Evolutionary conservation across 768 basidiomycete species (phyloP), one percentile per base, ranked within the genome.

Genomic region (Trametes villosa): DNA sequence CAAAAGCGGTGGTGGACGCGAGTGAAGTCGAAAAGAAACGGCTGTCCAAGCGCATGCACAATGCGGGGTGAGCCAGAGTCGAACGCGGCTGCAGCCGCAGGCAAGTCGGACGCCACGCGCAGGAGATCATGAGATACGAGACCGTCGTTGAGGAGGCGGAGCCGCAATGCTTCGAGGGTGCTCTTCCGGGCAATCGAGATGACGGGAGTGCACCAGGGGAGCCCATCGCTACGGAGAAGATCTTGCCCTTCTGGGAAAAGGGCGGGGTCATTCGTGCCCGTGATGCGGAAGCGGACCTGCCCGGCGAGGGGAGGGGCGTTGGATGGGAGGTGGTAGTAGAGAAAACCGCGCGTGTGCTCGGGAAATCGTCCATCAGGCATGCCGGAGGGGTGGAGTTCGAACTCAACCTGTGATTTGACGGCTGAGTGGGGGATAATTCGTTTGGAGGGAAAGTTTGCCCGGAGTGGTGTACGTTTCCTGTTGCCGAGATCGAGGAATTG

Each of bases 221-320:
- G 22, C n/a, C 34, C 51, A 5, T 29, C 11, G 33, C 20, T 27
- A n/a, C 20, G 12, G 8, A 5, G n/a, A 22, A 52, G 40, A 24
- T 52, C 51, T 11, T 11, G 22, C 22, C 33, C 31, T 12, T n/a
- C 22, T 29, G 26, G 17, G n/a, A 52, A 52, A 1, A 52, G 40
- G 15, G n/a, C 9, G 33, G 51, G 51, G 30, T 52, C 40, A 4
- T 31, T 2, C n/a, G 20, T 18, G 22, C 36, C 12, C 9, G 51
- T 52, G 9, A 52, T 18, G 26, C 51, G 51, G 38, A 52, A 52
- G 20, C 51, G 51, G 11, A 52, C 17, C 18, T 52, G 33, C 26
- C 33, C 33, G 15, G 51, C 9, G 9, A 52, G 2, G 22, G 36
- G 34, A 17, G 34, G 51, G 11, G 34, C 33, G 22, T 11, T 20